A percentile compares a stretch with the other conserved stretches of the same genome.
Evolutionary conservation across 768 basidiomycete species (phyloP).

Genomic region (Basidioascus undulatus): DNA sequence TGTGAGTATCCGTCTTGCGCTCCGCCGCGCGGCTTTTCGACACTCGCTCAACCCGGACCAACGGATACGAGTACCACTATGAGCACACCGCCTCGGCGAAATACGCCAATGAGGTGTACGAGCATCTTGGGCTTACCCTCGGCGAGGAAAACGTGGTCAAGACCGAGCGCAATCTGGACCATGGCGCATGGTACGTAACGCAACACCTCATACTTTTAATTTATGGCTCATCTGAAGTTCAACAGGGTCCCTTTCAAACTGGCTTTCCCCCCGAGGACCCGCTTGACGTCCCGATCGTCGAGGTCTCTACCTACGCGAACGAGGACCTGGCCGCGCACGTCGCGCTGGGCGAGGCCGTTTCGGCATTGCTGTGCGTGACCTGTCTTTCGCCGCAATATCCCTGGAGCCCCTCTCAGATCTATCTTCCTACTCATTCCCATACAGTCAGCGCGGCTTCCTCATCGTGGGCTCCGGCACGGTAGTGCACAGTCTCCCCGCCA

Average conservation of each 20-base stretch:
- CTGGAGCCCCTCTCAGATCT: too few relatives aligned
- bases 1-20: too few relatives aligned
- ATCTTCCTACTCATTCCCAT: not conserved
- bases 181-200: constrained; percentile 2
- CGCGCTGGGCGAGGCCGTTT: constrained; percentile 1
- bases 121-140: too few relatives aligned
- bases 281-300: constrained; percentile 2
- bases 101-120: not conserved
- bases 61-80: constrained; percentile 3
- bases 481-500: not conserved
- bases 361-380: not conserved
- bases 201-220: too few relatives aligned
- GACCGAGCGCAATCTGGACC: constrained; percentile 1
- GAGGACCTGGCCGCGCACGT: constrained; percentile 1
- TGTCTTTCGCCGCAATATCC: too few relatives aligned
- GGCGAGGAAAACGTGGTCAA: not conserved
- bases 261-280: constrained; percentile 1
- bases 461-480: constrained; percentile 4
- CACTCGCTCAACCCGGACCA: too few relatives aligned
- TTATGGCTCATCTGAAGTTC: too few relatives aligned
- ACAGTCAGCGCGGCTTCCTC: constrained; percentile 1
- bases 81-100: not conserved
- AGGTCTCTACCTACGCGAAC: constrained; percentile 2
- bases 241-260: constrained; percentile 4
- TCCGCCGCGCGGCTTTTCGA: too few relatives aligned